Conservation (phyloP, 768 basidiomycete species). For the Leucogyrophana mollusca region DNA sequence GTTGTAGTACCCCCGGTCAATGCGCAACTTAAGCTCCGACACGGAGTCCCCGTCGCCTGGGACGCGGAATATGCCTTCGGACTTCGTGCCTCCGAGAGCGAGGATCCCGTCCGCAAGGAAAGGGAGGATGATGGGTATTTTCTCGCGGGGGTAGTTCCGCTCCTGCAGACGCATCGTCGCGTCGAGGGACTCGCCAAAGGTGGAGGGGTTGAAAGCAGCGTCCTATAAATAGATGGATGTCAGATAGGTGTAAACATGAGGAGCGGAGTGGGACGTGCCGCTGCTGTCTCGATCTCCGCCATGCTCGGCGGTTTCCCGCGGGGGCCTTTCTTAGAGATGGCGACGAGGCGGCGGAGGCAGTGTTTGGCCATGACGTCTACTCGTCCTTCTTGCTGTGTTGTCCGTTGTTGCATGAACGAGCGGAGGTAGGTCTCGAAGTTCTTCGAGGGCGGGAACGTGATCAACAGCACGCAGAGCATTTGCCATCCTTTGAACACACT, state of each 20-base stretch:
- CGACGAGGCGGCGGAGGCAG: conserved; percentile 73
- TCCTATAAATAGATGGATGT: conserved; percentile 60
- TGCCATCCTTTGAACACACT: conserved; percentile 93
- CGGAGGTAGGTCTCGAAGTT: conserved; percentile 85
- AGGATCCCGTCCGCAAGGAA: conserved; percentile 93
- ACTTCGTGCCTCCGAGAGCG: conserved; percentile 77
- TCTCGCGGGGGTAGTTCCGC: conserved; percentile 79
- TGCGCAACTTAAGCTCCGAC: conserved; percentile 83
- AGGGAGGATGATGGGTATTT: conserved; percentile 89
- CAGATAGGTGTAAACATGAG: conserved; percentile 5
- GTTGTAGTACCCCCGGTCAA: conserved; percentile 89
- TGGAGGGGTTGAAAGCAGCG: conserved; percentile 93
- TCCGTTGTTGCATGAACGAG: conserved; percentile 74
- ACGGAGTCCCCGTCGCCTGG: conserved; percentile 90
- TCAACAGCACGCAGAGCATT: conserved; percentile 83
- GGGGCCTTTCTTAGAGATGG: conserved; percentile 81
- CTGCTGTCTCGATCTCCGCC: conserved; percentile 90
- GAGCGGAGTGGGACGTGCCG: conserved; percentile 46
- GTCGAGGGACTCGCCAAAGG: conserved; percentile 88
- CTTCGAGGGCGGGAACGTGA: conserved; percentile 91
- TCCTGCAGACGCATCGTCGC: conserved; percentile 82
- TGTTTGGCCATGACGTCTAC: conserved; percentile 91
- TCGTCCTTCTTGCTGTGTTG: conserved; percentile 65
- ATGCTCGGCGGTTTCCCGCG: conserved; percentile 79
- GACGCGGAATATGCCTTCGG: conserved; percentile 91